Percentiles rank a stretch among this genome's conserved stretches.
Conservation (phyloP, 2,329 filamentous ascomycete genomes). For the Neopestalotiopsis sp. region DNA sequence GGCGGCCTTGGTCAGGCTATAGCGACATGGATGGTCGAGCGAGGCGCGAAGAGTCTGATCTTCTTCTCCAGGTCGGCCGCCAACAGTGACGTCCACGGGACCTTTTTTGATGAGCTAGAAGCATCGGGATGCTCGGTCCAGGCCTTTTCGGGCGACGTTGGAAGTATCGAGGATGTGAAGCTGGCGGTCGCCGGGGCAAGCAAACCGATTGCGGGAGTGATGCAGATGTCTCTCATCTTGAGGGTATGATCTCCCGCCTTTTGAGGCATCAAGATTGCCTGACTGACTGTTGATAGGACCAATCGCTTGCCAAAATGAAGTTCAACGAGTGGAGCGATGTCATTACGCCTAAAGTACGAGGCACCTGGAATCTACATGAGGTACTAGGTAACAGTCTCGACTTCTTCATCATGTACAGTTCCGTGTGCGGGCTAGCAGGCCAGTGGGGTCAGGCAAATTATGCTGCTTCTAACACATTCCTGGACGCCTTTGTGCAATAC, state of each 20-base stretch:
- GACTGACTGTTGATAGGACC: constrained; percentile 30
- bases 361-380: constrained; percentile 35
- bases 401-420: constrained; percentile 32
- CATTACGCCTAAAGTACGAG: constrained; percentile 32
- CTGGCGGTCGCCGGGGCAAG: constrained; percentile 36
- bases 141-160: neutral
- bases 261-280: too few species aligned
- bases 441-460: constrained; percentile 36
- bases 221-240: constrained; percentile 18
- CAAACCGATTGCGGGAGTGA: constrained; percentile 19
- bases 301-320: constrained; percentile 25
- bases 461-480: constrained; percentile 38
- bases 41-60: constrained; percentile 26
- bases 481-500: constrained; percentile 36
- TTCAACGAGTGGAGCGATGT: constrained; percentile 26
- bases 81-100: constrained; percentile 15
- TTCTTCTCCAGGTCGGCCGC: constrained; percentile 25
- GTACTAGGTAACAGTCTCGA: constrained; percentile 18
- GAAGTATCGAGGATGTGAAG: constrained; percentile 29
- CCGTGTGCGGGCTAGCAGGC: constrained; percentile 28
- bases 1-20: constrained; percentile 27
- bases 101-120: constrained; percentile 20
- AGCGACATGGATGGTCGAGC: constrained; percentile 26
- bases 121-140: constrained; percentile 18
- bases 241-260: too few species aligned